Evolutionary conservation across 2,329 filamentous ascomycete species (phyloP), one percentile per base, ranked within the genome.

Genomic region (Ilyonectria destructans): DNA sequence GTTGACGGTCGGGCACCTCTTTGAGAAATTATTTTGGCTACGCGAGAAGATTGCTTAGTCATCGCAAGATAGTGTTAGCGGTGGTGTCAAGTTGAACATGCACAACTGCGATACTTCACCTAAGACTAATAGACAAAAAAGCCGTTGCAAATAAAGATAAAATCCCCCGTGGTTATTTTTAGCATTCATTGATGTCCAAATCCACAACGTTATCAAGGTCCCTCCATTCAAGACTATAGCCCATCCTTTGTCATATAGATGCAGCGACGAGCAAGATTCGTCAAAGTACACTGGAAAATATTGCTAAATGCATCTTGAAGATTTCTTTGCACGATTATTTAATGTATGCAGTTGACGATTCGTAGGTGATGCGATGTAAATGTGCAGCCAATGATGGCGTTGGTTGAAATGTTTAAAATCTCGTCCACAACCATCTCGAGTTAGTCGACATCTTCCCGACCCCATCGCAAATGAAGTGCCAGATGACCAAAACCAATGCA

Each of bases 21-120:
- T 56, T 33, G 64, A 67, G 64, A 67, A 62, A 67, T 67, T 54
- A 54, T 31, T 15, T 62, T 67, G 52, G 58, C 49, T 54, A 61
- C 58, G 58, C 33, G 23, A 61, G 48, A 61, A 51, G 10, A 13
- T 17, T 61, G 63, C 63, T 66, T 61, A 66, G 63, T 66, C 63
- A 66, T 66, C 63, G 26, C 57, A 40, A 19, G 57, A 56, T 51
- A 21, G n/a, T 43, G 19, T 19, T 54, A 21, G 40, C 37, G 12
- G 40, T 37, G 33, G 10, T 33, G 26, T 26, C 26, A 6, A 26
- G 5, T 40, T 52, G 15, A 17, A 31, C 21, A 17, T 15, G 19
- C 10, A n/a, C 17, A 33, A 33, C 12, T 10, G 3, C 31, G 12
- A 6, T 46, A 8, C 21, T 58, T 48, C 23, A 19, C 37, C 23